Conservation (phyloP, 2,329 filamentous ascomycete species). For the Westerdykella aurantiaca region DNA sequence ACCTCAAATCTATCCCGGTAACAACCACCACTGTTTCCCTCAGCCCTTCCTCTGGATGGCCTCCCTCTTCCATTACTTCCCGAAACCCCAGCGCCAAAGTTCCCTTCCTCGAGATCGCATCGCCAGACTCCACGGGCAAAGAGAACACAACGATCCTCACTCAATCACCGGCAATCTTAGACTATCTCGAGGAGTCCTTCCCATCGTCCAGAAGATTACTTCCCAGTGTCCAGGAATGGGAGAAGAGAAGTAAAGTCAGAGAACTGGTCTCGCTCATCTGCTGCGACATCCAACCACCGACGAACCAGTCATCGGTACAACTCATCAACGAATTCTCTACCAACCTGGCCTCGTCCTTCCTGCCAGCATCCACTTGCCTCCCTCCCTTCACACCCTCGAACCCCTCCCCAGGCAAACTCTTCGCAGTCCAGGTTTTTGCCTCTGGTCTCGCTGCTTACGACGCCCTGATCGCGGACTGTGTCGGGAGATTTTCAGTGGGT, state of each 20-base stretch:
- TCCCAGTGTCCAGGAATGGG: conserved; percentile 37
- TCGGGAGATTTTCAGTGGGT: conserved; percentile 51
- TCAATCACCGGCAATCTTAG: conserved; percentile 53
- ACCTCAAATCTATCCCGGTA: conserved; percentile 46
- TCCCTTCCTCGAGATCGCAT: conserved; percentile 38
- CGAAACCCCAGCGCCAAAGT: conserved; percentile 45
- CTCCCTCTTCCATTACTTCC: conserved; percentile 43
- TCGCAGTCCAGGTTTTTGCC: too few relatives aligned
- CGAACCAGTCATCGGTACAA: conserved; percentile 36
- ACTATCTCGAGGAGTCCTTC: conserved; percentile 56
- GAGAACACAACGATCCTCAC: conserved; percentile 37
- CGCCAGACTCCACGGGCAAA: conserved; percentile 8
- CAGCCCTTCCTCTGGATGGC: too few relatives aligned
- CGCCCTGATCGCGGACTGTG: too few relatives aligned
- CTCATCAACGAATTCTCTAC: too few relatives aligned
- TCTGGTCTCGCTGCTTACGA: too few relatives aligned
- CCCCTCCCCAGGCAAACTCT: too few relatives aligned
- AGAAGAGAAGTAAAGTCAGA: conserved; percentile 47
- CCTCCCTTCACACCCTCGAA: too few relatives aligned
- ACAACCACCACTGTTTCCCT: too few relatives aligned
- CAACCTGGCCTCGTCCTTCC: too few relatives aligned
- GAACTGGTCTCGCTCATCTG: conserved; percentile 51
- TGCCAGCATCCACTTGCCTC: too few relatives aligned
- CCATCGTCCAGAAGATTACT: conserved; percentile 42
- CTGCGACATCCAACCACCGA: conserved; percentile 56